Evolutionary conservation across 257 asterid species (phyloP).

Genomic region (Lithospermum erythrorhizon): DNA sequence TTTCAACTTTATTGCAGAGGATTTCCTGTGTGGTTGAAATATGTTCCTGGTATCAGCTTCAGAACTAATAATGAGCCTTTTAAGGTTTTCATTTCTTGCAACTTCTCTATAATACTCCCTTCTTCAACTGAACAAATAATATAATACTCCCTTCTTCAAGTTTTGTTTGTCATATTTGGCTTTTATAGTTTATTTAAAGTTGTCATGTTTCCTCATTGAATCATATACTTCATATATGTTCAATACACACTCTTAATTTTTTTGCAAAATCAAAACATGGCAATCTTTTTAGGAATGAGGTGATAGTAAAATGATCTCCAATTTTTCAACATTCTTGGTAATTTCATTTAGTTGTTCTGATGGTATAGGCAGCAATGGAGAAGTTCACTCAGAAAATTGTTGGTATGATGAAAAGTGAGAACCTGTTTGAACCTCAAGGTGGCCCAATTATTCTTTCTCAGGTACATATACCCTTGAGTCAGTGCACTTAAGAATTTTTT

Average conservation of each 20-base stretch:
- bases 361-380: conserved; percentile 48
- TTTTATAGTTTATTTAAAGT: too few relatives aligned
- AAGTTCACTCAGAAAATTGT: conserved; percentile 49
- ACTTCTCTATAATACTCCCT: too few relatives aligned
- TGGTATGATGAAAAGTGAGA: conserved; percentile 54
- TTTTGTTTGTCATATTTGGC: background rate
- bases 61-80: conserved; percentile 64
- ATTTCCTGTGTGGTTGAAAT: conserved; percentile 71
- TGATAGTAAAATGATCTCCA: too few relatives aligned
- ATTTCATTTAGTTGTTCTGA: too few relatives aligned
- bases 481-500: background rate
- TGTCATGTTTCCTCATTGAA: background rate
- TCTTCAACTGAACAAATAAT: background rate
- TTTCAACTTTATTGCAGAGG: conserved; percentile 37
- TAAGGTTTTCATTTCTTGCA: conserved; percentile 30
- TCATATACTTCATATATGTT: too few relatives aligned
- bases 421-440: conserved; percentile 50
- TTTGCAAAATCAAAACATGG: too few relatives aligned
- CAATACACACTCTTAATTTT: too few relatives aligned
- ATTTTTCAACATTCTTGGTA: too few relatives aligned
- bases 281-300: too few relatives aligned
- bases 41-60: conserved; percentile 62
- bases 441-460: conserved; percentile 75
- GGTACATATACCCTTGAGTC: conserved; percentile 17
- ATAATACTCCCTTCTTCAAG: too few relatives aligned